Conservation (phyloP, 108 stramenopile species). For the Bacterosira constricta region DNA sequence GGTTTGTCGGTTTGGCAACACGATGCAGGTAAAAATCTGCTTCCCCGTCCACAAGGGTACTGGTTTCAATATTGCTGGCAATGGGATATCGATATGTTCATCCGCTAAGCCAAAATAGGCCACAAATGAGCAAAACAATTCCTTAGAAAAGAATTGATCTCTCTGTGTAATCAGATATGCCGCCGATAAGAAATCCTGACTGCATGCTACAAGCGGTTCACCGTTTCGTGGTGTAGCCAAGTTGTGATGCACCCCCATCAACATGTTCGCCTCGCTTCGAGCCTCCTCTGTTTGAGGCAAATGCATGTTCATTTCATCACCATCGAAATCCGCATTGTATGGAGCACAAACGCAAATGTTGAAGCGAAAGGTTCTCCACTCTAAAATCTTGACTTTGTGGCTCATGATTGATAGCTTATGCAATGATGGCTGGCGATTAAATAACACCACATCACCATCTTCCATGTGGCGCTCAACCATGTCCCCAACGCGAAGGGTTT, state of each 20-base stretch:
- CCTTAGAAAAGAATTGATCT: conserved; percentile 92
- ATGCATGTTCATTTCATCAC: conserved; percentile 99
- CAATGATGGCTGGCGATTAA: conserved; percentile 99
- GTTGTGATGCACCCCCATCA: conserved; percentile 97
- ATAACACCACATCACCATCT: conserved; percentile 96
- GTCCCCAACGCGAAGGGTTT: conserved; percentile 89
- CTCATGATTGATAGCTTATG: conserved; percentile 99
- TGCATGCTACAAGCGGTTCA: conserved; percentile 96
- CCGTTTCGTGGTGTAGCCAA: conserved; percentile 96
- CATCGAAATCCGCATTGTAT: conserved; percentile 99
- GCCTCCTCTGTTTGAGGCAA: conserved; percentile 99
- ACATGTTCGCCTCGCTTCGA: conserved; percentile 91
- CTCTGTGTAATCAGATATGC: conserved; percentile 94
- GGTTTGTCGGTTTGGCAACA: conserved; percentile 82
- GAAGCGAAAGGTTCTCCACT: conserved; percentile 97
- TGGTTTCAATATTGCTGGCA: conserved; percentile 93
- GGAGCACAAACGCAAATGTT: conserved; percentile 99
- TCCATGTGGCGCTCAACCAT: conserved; percentile 99
- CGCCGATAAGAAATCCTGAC: conserved; percentile 97
- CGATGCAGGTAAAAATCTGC: conserved; percentile 87
- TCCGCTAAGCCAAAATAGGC: conserved; percentile 92
- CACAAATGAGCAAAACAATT: conserved; percentile 87
- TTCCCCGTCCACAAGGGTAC: conserved; percentile 97
- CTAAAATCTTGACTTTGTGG: conserved; percentile 94
- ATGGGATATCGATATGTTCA: conserved; percentile 92